Conservation (phyloP, 345 rosid species). For the Hibiscus mutabilis region DNA sequence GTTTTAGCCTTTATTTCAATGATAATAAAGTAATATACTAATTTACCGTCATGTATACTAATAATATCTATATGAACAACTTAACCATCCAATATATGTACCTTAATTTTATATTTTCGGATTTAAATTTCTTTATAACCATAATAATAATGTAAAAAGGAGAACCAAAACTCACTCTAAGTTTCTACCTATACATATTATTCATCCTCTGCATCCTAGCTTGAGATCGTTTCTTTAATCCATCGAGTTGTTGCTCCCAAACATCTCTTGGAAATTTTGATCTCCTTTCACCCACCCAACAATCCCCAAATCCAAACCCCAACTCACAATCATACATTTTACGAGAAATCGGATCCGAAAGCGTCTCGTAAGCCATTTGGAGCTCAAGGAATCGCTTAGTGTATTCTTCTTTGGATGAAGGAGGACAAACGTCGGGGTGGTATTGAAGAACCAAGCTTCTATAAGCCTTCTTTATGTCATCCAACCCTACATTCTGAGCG, state of each 20-base stretch:
- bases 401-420: constrained; percentile 20
- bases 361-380: constrained; percentile 37
- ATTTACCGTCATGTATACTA: too few relatives aligned
- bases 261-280: constrained; percentile 15
- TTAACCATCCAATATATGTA: background rate
- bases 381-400: constrained; percentile 28
- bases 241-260: constrained; percentile 34
- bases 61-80: background rate
- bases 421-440: constrained; percentile 42
- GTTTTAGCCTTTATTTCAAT: background rate
- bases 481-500: constrained; percentile 21
- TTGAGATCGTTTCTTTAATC: constrained; percentile 22
- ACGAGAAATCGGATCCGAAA: constrained; percentile 28
- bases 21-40: too few relatives aligned
- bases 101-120: background rate
- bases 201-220: constrained; percentile 19
- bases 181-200: background rate
- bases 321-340: constrained; percentile 24
- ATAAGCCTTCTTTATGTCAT: constrained; percentile 40
- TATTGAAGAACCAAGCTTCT: constrained; percentile 33
- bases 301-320: constrained; percentile 7
- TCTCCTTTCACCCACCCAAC: constrained; percentile 1
- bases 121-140: too few relatives aligned
- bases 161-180: background rate
- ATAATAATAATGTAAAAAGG: background rate